These are phyloP conservation scores for Erodium chrysanthum DNA, from an alignment of 441 rosid species.

Conservation along the genomic window DNA sequence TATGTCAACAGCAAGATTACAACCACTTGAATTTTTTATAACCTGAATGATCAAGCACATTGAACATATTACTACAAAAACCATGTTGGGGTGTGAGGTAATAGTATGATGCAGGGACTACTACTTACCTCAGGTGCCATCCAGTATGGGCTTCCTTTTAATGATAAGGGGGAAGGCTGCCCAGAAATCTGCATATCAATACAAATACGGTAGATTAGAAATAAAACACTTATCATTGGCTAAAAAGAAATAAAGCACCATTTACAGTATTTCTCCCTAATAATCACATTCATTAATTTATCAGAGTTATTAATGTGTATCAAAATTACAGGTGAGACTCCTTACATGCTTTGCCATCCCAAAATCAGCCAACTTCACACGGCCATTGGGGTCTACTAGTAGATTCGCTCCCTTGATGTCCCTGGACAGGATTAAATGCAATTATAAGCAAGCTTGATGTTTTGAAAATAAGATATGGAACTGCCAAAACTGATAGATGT, in stretches of 20 bases:
- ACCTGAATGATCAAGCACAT: conserved; percentile 6
- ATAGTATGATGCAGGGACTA: not conserved
- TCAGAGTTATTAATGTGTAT: not conserved
- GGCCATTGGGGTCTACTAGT: not conserved
- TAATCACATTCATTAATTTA: not conserved
- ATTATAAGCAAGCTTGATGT: not conserved
- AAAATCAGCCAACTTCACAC: conserved; percentile 5
- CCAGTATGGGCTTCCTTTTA: conserved; percentile 6
- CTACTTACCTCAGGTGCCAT: conserved; percentile 4
- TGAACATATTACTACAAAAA: conserved; percentile 15
- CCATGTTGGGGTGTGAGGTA: conserved; percentile 14
- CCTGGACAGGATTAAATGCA: not conserved
- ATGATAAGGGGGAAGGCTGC: not conserved
- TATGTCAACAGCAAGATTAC: conserved; percentile 46
- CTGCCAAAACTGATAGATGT: not conserved
- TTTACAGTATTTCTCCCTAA: not conserved
- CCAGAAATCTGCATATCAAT: not conserved
- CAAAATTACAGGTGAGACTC: not conserved
- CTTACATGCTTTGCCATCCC: conserved; percentile 7
- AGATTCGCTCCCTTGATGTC: conserved; percentile 1
- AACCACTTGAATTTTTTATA: conserved; percentile 39
- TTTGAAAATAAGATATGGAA: not conserved
- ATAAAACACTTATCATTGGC: not conserved
- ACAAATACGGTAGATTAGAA: not conserved
- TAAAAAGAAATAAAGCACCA: not conserved